Percentiles rank a stretch among this genome's conserved stretches.
These are phyloP conservation scores for Tephrocybe sp. DNA, from an alignment of 768 basidiomycete genomes.

Conservation along the genomic window DNA sequence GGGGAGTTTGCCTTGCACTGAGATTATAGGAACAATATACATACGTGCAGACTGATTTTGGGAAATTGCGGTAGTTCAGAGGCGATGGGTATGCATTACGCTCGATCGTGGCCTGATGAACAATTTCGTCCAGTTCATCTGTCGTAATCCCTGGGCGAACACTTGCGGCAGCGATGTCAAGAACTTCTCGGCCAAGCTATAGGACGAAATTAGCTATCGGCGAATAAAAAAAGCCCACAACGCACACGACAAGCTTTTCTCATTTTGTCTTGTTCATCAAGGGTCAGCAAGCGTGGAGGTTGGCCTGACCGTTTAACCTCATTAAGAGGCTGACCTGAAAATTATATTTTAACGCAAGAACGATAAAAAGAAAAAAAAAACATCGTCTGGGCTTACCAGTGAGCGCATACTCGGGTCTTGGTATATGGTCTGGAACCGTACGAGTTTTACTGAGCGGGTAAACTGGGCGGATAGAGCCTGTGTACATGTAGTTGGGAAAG, in stretches of 20 bases:
- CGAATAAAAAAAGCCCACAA: conserved; percentile 10
- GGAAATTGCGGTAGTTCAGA: conserved; percentile 85
- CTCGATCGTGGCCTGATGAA: conserved; percentile 89
- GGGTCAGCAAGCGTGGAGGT: conserved; percentile 60
- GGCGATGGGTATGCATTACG: conserved; percentile 93
- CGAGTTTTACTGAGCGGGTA: conserved; percentile 88
- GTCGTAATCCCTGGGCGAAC: conserved; percentile 93
- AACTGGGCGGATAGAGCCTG: conserved; percentile 74
- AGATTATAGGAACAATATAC: conserved; percentile 26
- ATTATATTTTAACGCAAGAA: conserved; percentile 13
- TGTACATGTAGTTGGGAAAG: conserved; percentile 72
- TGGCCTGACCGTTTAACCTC: conserved; percentile 59
- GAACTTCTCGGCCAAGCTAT: conserved; percentile 87
- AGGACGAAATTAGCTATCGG: neutral
- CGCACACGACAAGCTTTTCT: conserved; percentile 79
- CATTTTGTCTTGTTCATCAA: conserved; percentile 88
- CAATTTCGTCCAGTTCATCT: conserved; percentile 90
- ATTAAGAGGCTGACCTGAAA: conserved; percentile 53
- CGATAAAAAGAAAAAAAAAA: conserved; percentile 6
- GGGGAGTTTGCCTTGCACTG: conserved; percentile 1
- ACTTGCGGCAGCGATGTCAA: conserved; percentile 86
- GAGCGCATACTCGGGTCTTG: conserved; percentile 83
- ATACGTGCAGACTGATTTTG: conserved; percentile 96
- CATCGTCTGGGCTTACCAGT: conserved; percentile 32
- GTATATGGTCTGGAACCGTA: conserved; percentile 78